Base-by-base conservation (phyloP, 495 filamentous ascomycete genomes). In the Aspergillus bertholletiae region DNA sequence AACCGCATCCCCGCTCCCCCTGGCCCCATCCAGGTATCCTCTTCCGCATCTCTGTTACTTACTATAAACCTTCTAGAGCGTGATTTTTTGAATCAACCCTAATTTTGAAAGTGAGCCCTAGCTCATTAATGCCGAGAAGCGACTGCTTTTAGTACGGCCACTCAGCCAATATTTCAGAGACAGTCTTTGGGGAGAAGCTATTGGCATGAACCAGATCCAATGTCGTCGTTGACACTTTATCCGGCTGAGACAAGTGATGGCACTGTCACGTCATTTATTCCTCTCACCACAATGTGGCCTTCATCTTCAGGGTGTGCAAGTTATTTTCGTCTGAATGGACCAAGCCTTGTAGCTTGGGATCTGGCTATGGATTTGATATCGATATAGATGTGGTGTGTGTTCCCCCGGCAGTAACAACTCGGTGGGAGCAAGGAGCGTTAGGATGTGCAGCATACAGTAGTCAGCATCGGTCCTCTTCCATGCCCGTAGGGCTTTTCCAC, bases 351-450 rank as follows among this genome's bases (percentile, higher is more conserved):
- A 43, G 51, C 41, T 28, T 54, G 8, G 7, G 51, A 46, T 23
- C 41, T 6, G 46, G 53, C 12, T 55, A 55, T 32, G 35, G 46
- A 2, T 24, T 55, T 8, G 53, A 55, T 5, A 43, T 55, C 21
- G 46, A 55, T 20, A 30, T 37, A 2, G 26, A 49, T 20, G 53
- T 49, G 23, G 26, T 26, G 12, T 55, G 53, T 21, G 46, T 24
- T n/a, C 46, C 53, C 4, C 46, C 53, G 45, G 46, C 46, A 44
- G 46, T 55, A 22, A 49, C 46, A 32, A 56, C 46, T 7, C 51
- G 54, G 54, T 50, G 54, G 54, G 46, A 50, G 24, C 46, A 56
- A 44, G 37, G 37, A 7, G 35, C 21, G 22, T 45, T 56, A 18
- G 35, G 22, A 24, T 24, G 9, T 17, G n/a, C 15, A 35, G 15